A percentile compares a stretch with the other conserved stretches of the same genome.
phyloP scores from a whole-genome alignment of 306 rosid genomes.

The Malus sylvestris region DNA sequence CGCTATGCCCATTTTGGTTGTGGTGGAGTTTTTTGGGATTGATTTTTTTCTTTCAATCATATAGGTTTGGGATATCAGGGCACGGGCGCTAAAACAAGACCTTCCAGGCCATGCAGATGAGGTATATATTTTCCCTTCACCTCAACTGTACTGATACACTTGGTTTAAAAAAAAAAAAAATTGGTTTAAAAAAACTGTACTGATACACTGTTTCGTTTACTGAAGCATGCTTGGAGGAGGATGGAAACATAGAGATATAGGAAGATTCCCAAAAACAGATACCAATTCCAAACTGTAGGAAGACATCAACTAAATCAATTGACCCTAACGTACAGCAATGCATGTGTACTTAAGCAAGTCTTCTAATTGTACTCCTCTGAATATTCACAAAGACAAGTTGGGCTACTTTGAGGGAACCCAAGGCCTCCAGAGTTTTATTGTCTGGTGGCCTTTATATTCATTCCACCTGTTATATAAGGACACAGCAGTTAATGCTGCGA shows the following conservation, averaged over 20 bases:
- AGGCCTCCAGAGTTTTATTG: too few species aligned
- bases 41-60: slow-evolving; percentile 1
- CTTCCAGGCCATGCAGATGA: slow-evolving; percentile 97
- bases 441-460: too few species aligned
- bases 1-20: background rate
- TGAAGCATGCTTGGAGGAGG: too few species aligned
- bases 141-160: too few species aligned
- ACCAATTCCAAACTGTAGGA: background rate
- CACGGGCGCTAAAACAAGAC: slow-evolving; percentile 75
- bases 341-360: background rate
- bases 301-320: background rate
- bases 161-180: too few species aligned
- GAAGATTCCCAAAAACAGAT: background rate
- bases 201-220: too few species aligned
- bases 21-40: background rate
- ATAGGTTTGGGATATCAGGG: slow-evolving; percentile 90
- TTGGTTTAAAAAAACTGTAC: too few species aligned
- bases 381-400: too few species aligned
- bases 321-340: background rate
- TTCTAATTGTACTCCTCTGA: background rate
- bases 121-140: slow-evolving; percentile 48
- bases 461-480: too few species aligned
- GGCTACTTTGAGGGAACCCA: too few species aligned
- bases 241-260: too few species aligned
- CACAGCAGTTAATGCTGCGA: too few species aligned